Conservation (phyloP, 2,329 filamentous ascomycete species). For the Neofusicoccum parvum region DNA sequence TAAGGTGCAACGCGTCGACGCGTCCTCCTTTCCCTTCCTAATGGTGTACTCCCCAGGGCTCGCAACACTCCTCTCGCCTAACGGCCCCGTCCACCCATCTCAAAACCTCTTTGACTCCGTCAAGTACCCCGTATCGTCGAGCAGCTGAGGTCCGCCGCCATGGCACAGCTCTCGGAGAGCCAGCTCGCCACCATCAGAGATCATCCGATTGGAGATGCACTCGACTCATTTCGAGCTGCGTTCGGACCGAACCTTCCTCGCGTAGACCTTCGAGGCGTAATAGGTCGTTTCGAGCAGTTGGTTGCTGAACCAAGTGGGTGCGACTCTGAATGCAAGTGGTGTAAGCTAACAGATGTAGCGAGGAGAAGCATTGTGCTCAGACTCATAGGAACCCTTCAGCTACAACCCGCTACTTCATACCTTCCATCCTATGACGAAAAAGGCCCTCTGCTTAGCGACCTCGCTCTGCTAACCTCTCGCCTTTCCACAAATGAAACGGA, state of each 20-base stretch:
- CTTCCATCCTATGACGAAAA: neutral
- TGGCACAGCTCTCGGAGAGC: neutral
- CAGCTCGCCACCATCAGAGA: conserved; percentile 2
- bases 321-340: neutral
- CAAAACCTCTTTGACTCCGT: no score
- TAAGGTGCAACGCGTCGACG: no score
- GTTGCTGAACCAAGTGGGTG: neutral
- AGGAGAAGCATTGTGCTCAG: neutral
- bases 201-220: neutral
- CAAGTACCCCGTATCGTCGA: neutral
- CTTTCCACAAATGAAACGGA: neutral
- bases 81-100: no score
- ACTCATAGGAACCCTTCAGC: neutral
- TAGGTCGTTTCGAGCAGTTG: neutral
- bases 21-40: no score
- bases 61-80: no score
- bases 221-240: neutral
- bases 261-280: neutral
- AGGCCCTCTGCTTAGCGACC: neutral
- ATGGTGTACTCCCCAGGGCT: no score
- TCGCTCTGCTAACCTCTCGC: neutral
- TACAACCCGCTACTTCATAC: neutral
- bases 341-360: neutral
- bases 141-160: neutral
- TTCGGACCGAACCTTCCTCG: neutral